phyloP scores from a whole-genome alignment of 495 filamentous ascomycete genomes.

The Daldinia concentrica region DNA sequence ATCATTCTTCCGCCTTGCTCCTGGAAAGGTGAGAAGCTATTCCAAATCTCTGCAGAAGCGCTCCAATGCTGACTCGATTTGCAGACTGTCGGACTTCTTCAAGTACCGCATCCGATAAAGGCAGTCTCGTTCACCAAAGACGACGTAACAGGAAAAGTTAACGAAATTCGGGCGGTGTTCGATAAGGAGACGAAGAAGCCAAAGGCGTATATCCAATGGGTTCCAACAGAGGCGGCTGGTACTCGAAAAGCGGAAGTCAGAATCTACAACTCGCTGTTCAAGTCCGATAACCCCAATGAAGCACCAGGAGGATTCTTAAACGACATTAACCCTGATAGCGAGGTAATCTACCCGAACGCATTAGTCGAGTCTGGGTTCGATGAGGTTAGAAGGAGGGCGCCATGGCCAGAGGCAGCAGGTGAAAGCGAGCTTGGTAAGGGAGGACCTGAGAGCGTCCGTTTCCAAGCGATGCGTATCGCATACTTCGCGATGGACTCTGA shows the following conservation, averaged over 20 bases:
- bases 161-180: slow-evolving; percentile 71
- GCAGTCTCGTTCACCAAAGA: slow-evolving; percentile 81
- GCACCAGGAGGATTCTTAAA: slow-evolving; percentile 80
- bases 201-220: slow-evolving; percentile 94
- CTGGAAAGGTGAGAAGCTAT: slow-evolving; percentile 67
- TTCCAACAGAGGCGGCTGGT: slow-evolving; percentile 69
- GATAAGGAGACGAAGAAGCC: slow-evolving; percentile 80
- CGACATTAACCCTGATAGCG: slow-evolving; percentile 86
- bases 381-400: slow-evolving; percentile 76
- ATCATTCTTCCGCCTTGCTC: slow-evolving; percentile 82
- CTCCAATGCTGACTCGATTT: slow-evolving; percentile 4
- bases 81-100: slow-evolving; percentile 79
- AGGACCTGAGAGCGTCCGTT: slow-evolving; percentile 79
- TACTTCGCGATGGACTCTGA: slow-evolving; percentile 89
- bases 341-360: slow-evolving; percentile 78
- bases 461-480: slow-evolving; percentile 90
- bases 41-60: background rate
- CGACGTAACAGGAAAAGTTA: slow-evolving; percentile 71
- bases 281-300: slow-evolving; percentile 77
- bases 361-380: slow-evolving; percentile 86
- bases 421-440: slow-evolving; percentile 65
- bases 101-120: slow-evolving; percentile 83
- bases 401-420: slow-evolving; percentile 82
- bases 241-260: slow-evolving; percentile 80
- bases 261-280: slow-evolving; percentile 85